Conservation (phyloP, 768 basidiomycete genomes). For the Podaxis sp. region DNA sequence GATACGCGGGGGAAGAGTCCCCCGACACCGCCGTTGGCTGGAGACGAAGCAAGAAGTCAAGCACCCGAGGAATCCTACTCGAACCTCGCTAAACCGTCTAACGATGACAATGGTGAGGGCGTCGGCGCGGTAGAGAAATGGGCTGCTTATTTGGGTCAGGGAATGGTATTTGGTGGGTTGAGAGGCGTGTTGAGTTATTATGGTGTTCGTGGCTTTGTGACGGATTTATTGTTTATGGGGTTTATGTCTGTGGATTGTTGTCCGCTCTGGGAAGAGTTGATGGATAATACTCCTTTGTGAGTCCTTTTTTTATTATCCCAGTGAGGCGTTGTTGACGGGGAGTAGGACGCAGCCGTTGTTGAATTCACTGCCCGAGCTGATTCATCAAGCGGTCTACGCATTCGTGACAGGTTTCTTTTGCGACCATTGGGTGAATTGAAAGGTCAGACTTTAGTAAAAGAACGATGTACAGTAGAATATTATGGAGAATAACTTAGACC, state of each 20-base stretch:
- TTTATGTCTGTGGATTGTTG: background rate
- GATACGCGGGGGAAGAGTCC: too few species aligned
- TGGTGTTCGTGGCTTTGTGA: background rate
- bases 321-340: too few species aligned
- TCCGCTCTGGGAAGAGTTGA: background rate
- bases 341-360: background rate
- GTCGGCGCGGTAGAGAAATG: background rate
- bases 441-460: background rate
- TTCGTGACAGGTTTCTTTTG: slow-evolving; percentile 10
- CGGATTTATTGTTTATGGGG: slow-evolving; percentile 8
- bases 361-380: background rate
- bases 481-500: background rate
- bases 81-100: background rate
- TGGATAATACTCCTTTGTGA: background rate
- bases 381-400: slow-evolving; percentile 4
- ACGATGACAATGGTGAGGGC: background rate
- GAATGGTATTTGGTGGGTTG: background rate
- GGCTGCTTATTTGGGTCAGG: slow-evolving; percentile 2
- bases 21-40: too few species aligned
- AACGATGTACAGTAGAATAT: background rate
- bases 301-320: background rate
- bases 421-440: slow-evolving; percentile 14
- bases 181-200: slow-evolving; percentile 12
- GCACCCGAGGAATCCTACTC: background rate
- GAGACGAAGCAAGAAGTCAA: background rate